Evolutionary conservation across 192 early-diverging fungal species (phyloP).

Genomic region (Linnemannia exigua): DNA sequence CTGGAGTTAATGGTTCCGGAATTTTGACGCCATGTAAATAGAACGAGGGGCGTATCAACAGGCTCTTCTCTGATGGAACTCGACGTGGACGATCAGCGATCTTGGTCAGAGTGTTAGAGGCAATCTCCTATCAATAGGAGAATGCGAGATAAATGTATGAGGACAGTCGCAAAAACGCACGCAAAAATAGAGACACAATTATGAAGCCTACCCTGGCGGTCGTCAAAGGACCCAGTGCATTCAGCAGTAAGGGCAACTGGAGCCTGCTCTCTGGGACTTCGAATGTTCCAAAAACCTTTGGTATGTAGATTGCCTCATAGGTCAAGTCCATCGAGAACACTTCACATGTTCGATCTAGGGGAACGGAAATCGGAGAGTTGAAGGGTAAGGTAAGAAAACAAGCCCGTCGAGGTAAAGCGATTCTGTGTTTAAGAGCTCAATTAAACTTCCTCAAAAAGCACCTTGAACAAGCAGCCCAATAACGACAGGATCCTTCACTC

Average conservation of each 20-base stretch:
- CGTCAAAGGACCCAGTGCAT: constrained; percentile 27
- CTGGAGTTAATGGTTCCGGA: constrained; percentile 12
- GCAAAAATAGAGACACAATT: neutral
- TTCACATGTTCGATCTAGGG: constrained; percentile 19
- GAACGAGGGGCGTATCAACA: constrained; percentile 21
- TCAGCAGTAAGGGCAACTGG: constrained; percentile 19
- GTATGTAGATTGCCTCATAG: constrained; percentile 21
- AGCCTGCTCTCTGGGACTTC: constrained; percentile 21
- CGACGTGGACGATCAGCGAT: constrained; percentile 21
- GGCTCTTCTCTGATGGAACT: neutral
- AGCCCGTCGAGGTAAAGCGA: neutral
- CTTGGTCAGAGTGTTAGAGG: constrained; percentile 21
- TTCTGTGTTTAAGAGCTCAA: neutral
- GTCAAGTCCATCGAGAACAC: constrained; percentile 19
- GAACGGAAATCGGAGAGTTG: neutral
- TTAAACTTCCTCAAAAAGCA: neutral
- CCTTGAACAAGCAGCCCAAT: constrained; percentile 18
- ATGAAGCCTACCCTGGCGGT: constrained; percentile 12
- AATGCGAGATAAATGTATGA: neutral
- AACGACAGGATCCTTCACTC: constrained; percentile 22
- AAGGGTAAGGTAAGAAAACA: neutral
- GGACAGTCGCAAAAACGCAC: neutral
- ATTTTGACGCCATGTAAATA: constrained; percentile 23
- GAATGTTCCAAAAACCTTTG: constrained; percentile 13
- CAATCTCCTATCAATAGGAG: constrained; percentile 4